Conservation (phyloP, 2,329 filamentous ascomycete species). For the Ustulina deusta region DNA sequence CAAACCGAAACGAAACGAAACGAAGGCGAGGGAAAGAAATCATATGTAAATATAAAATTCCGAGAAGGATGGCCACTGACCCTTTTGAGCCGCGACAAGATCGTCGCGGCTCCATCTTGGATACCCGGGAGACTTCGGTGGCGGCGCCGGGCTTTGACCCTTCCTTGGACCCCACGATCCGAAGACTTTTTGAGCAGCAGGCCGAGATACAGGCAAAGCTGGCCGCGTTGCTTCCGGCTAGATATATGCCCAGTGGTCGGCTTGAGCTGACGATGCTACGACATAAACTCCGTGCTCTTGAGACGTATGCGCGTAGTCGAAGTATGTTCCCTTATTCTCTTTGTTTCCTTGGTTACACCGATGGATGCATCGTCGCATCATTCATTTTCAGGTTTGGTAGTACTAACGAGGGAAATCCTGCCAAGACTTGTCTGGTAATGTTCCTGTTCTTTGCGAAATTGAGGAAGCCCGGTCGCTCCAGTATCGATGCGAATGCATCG, state of each 20-base stretch:
- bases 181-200: conserved; percentile 63
- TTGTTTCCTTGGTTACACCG: conserved; percentile 18
- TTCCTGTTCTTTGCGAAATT: conserved; percentile 64
- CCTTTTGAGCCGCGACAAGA: conserved; percentile 51
- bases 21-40: neutral
- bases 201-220: conserved; percentile 65
- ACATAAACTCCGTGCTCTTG: conserved; percentile 65
- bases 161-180: conserved; percentile 59
- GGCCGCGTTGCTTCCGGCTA: conserved; percentile 60
- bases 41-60: conserved; percentile 16
- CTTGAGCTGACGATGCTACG: conserved; percentile 67
- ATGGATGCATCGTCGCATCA: conserved; percentile 17
- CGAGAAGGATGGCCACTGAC: conserved; percentile 48
- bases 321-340: conserved; percentile 56
- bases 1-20: neutral
- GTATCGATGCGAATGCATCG: conserved; percentile 70
- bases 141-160: conserved; percentile 53
- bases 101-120: conserved; percentile 50
- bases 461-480: conserved; percentile 69
- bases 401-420: conserved; percentile 38
- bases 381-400: conserved; percentile 12
- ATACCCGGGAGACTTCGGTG: conserved; percentile 48
- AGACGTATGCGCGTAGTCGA: conserved; percentile 61
- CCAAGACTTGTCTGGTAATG: conserved; percentile 55
- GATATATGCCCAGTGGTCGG: conserved; percentile 61